Percentiles rank a stretch among this genome's conserved stretches.
Conservation (phyloP, 1,284 basidiomycete species). For the Marasmius sp. region DNA sequence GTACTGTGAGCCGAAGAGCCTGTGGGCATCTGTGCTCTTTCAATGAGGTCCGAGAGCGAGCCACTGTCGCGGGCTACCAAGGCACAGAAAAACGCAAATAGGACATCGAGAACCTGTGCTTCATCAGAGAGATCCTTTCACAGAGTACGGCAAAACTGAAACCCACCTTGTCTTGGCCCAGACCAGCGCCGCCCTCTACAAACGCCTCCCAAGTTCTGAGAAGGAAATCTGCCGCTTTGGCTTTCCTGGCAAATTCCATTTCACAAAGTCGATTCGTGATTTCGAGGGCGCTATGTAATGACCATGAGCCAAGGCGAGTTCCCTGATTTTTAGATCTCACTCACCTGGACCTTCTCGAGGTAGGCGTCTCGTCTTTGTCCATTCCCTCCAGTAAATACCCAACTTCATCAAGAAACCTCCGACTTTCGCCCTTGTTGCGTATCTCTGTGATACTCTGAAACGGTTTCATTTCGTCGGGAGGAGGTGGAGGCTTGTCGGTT, state of each 20-base stretch:
- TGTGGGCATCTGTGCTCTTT: slow-evolving; percentile 23
- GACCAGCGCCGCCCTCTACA: slow-evolving; percentile 53
- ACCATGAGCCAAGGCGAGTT: slow-evolving; percentile 3
- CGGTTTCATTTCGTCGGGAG: slow-evolving; percentile 68
- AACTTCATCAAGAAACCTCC: slow-evolving; percentile 76
- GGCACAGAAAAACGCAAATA: slow-evolving; percentile 56
- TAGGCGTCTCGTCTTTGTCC: slow-evolving; percentile 46
- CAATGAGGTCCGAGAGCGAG: slow-evolving; percentile 53
- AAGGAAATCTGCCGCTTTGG: slow-evolving; percentile 72
- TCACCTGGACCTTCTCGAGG: slow-evolving; percentile 67
- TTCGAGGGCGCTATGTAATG: slow-evolving; percentile 59
- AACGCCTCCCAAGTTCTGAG: slow-evolving; percentile 66
- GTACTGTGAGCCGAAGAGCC: slow-evolving; percentile 1
- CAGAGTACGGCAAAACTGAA: slow-evolving; percentile 1
- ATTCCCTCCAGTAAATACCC: slow-evolving; percentile 82
- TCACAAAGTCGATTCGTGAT: slow-evolving; percentile 72
- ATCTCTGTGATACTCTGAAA: slow-evolving; percentile 79
- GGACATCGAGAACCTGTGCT: slow-evolving; percentile 55
- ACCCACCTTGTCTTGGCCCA: slow-evolving; percentile 55
- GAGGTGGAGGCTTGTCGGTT: slow-evolving; percentile 23
- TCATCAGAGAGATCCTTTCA: slow-evolving; percentile 4
- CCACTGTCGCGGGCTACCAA: slow-evolving; percentile 56
- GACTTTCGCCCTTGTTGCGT: slow-evolving; percentile 73
- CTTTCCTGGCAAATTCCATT: slow-evolving; percentile 69
- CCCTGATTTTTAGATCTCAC: neutral